phyloP scores from a whole-genome alignment of 345 rosid species.

The Litchi chinensis region DNA sequence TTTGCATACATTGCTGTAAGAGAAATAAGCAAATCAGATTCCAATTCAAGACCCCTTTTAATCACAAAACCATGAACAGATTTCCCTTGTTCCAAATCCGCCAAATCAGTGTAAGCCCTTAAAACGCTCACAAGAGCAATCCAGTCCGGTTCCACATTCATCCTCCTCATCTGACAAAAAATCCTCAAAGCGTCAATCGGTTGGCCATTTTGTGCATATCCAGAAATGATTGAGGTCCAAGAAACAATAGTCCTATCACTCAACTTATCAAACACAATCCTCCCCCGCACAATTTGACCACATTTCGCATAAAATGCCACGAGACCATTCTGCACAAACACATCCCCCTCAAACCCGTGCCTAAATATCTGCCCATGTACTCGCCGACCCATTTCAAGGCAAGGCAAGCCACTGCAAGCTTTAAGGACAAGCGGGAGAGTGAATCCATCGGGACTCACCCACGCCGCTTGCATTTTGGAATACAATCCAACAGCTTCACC shows the following conservation, averaged over 20 bases:
- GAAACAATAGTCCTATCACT: constrained; percentile 55
- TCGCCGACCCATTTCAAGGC: constrained; percentile 43
- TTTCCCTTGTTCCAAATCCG: constrained; percentile 55
- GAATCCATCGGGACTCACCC: constrained; percentile 58
- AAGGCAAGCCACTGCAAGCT: constrained; percentile 51
- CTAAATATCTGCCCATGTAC: constrained; percentile 65
- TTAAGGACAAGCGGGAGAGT: constrained; percentile 60
- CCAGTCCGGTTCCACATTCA: constrained; percentile 57
- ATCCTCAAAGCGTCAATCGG: constrained; percentile 58
- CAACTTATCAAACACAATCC: constrained; percentile 53
- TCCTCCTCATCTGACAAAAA: constrained; percentile 55
- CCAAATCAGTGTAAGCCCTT: constrained; percentile 59
- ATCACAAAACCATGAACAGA: constrained; percentile 53
- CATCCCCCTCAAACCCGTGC: constrained; percentile 58
- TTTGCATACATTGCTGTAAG: constrained; percentile 72
- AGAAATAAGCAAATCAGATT: constrained; percentile 67
- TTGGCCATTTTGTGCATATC: constrained; percentile 64
- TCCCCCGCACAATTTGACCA: constrained; percentile 41
- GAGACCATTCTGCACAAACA: constrained; percentile 69
- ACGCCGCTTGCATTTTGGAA: constrained; percentile 46
- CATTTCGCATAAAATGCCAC: constrained; percentile 72
- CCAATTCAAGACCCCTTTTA: constrained; percentile 61
- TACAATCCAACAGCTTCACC: constrained; percentile 49
- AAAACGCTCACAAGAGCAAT: constrained; percentile 69
- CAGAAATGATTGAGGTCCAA: constrained; percentile 75